These are phyloP conservation scores for Venturia aucupariae DNA, from an alignment of 2,329 filamentous ascomycete species.

Conservation along the genomic window DNA sequence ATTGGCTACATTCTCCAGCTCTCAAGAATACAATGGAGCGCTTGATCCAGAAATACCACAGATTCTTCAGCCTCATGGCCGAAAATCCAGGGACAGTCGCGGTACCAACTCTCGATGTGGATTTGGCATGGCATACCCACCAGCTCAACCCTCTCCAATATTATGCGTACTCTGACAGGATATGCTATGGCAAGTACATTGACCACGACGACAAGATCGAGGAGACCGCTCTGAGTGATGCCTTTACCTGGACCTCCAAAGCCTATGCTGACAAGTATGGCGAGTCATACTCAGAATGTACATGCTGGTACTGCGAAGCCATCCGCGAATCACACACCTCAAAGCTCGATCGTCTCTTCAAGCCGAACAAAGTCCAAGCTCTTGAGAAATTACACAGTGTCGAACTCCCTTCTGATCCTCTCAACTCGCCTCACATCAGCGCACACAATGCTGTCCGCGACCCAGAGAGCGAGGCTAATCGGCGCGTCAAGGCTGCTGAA, in stretches of 20 bases:
- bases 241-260: constrained; percentile 66
- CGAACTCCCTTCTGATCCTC: constrained; percentile 34
- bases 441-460: constrained; percentile 57
- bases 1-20: constrained; percentile 68
- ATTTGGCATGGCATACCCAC: constrained; percentile 74
- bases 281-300: constrained; percentile 66
- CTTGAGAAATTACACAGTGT: constrained; percentile 28
- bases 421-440: constrained; percentile 60
- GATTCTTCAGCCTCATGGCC: constrained; percentile 54
- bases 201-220: constrained; percentile 81
- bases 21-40: constrained; percentile 54
- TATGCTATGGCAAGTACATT: constrained; percentile 48
- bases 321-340: constrained; percentile 38
- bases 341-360: constrained; percentile 13
- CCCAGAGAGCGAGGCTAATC: constrained; percentile 21
- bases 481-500: constrained; percentile 27
- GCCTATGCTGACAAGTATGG: constrained; percentile 56
- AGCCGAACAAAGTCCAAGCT: constrained; percentile 20
- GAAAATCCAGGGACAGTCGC: constrained; percentile 37
- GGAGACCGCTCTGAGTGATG: constrained; percentile 51
- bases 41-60: constrained; percentile 53
- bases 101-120: constrained; percentile 66
- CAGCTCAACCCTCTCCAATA: constrained; percentile 58
- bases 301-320: constrained; percentile 77
- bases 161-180: constrained; percentile 44